phyloP scores from a whole-genome alignment of 2,329 filamentous ascomycete species.

The Aspergillus quadrilineatus region DNA sequence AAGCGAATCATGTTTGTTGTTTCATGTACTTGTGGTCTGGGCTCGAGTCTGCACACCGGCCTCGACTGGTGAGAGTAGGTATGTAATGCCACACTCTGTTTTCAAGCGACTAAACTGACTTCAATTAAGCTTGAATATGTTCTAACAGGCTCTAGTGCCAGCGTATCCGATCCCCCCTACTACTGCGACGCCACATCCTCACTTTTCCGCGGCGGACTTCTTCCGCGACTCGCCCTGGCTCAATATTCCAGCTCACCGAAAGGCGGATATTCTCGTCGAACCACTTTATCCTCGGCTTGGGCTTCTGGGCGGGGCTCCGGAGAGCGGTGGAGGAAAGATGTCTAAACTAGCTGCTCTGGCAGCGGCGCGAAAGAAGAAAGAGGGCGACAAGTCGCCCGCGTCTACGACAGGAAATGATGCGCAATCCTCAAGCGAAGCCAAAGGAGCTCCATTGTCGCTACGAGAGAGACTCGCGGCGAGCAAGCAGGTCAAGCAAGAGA shows the following conservation, averaged over 20 bases:
- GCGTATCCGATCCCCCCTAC: slow-evolving; percentile 27
- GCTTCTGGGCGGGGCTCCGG: slow-evolving; percentile 72
- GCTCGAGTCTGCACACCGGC: slow-evolving; percentile 22
- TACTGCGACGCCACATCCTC: slow-evolving; percentile 27
- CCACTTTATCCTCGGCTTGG: slow-evolving; percentile 61
- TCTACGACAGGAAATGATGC: slow-evolving; percentile 6
- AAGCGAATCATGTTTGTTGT: slow-evolving; percentile 24
- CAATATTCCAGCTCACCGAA: slow-evolving; percentile 64
- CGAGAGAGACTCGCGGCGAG: slow-evolving; percentile 40
- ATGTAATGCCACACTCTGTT: slow-evolving; percentile 17
- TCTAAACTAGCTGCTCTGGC: slow-evolving; percentile 91
- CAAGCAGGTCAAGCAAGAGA: slow-evolving; percentile 29
- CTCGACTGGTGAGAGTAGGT: slow-evolving; percentile 13
- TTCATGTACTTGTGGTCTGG: slow-evolving; percentile 25
- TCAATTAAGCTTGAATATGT: slow-evolving; percentile 29
- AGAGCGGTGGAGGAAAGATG: slow-evolving; percentile 61
- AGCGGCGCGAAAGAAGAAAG: slow-evolving; percentile 80
- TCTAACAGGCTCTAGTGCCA: slow-evolving; percentile 41
- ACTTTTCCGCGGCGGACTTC: slow-evolving; percentile 57
- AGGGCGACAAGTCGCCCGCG: slow-evolving; percentile 57
- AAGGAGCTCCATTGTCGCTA: slow-evolving; percentile 33
- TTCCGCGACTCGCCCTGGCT: slow-evolving; percentile 88
- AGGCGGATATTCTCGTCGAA: slow-evolving; percentile 62
- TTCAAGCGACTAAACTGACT: slow-evolving; percentile 32
- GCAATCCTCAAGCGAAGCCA: slow-evolving; percentile 20